These are phyloP conservation scores for Flaveria sonorensis DNA, from an alignment of 129 eudicot genomes.

Conservation along the genomic window DNA sequence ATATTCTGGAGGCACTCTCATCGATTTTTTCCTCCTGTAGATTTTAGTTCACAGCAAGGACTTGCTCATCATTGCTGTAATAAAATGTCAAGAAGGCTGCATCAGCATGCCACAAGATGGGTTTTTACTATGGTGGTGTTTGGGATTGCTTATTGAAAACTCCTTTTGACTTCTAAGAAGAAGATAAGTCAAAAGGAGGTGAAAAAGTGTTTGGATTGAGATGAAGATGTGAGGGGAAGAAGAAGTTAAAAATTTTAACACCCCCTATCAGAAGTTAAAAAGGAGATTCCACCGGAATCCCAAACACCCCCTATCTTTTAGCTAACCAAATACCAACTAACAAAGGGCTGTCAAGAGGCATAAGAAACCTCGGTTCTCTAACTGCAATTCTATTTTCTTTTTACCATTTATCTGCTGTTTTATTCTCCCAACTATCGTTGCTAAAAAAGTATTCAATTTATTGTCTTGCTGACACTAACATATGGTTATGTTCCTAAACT, in stretches of 20 bases:
- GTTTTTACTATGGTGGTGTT: too few species aligned
- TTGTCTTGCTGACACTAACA: slow-evolving; percentile 30
- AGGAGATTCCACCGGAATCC: too few species aligned
- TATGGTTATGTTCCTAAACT: not conserved
- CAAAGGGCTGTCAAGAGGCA: not conserved
- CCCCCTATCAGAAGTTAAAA: too few species aligned
- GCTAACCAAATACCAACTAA: not conserved
- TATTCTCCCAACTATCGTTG: slow-evolving; percentile 8
- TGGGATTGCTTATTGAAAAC: too few species aligned
- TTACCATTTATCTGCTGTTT: not conserved
- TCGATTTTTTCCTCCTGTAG: not conserved
- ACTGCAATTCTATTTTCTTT: not conserved
- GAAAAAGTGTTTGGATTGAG: too few species aligned
- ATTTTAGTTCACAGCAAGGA: not conserved
- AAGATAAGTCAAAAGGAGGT: too few species aligned
- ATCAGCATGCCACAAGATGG: not conserved
- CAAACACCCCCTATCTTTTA: too few species aligned
- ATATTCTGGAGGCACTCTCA: not conserved
- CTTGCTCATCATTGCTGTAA: not conserved
- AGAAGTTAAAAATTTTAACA: too few species aligned
- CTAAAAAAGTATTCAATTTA: slow-evolving; percentile 33
- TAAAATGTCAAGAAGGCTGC: not conserved
- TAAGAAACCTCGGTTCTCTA: not conserved
- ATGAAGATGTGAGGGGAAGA: too few species aligned
- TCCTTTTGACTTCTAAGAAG: too few species aligned